These are phyloP conservation scores for Leccinum angustisporum DNA, from an alignment of 1,284 basidiomycete species.

Conservation along the genomic window DNA sequence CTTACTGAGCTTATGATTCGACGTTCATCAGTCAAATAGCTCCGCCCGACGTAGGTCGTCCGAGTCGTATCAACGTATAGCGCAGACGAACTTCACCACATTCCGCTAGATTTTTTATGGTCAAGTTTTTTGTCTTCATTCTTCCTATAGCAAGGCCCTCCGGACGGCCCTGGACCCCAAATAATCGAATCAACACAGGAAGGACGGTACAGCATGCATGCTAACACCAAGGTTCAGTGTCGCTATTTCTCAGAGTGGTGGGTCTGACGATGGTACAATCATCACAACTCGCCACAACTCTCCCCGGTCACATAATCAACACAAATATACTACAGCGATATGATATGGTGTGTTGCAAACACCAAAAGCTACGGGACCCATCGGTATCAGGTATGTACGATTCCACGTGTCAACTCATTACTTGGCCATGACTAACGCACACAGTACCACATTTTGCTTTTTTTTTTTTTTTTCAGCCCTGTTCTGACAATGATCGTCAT, in stretches of 20 bases:
- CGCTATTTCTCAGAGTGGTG: neutral
- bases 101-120: neutral
- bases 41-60: neutral
- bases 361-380: neutral
- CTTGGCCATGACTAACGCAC: slow-evolving; percentile 42
- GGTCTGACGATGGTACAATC: neutral
- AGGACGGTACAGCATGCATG: slow-evolving; percentile 1
- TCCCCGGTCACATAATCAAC: neutral
- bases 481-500: slow-evolving; percentile 50
- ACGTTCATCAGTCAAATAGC: neutral
- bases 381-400: neutral
- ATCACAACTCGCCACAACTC: neutral
- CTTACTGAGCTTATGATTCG: neutral
- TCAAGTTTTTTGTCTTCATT: neutral
- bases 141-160: neutral
- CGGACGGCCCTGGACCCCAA: too few relatives aligned
- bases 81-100: neutral
- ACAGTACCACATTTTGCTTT: slow-evolving; percentile 61
- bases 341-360: neutral
- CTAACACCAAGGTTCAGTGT: neutral
- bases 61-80: neutral
- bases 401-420: slow-evolving; percentile 7
- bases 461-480: slow-evolving; percentile 17
- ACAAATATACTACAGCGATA: neutral
- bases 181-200: too few relatives aligned